Evolutionary conservation across 23 red algal species (phyloP).

Genomic region (Gracilaria domingensis): DNA sequence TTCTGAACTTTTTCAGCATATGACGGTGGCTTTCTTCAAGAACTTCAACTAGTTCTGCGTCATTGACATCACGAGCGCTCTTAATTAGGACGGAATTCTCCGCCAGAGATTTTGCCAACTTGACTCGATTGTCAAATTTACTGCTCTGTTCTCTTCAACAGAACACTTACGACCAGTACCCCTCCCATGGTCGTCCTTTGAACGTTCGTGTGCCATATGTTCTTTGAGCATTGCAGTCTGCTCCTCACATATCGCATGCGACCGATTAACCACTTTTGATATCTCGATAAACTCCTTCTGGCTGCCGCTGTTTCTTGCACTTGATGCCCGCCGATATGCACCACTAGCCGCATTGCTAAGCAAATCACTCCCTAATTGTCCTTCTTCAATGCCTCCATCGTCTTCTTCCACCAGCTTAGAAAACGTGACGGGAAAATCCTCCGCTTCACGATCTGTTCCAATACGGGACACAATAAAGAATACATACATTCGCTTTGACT

Average conservation of each 20-base stretch:
- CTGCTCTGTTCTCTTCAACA: neutral
- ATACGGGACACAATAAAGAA: neutral
- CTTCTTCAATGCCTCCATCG: constrained; percentile 1
- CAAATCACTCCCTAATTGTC: neutral
- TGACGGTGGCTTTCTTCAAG: constrained; percentile 7
- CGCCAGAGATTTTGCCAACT: neutral
- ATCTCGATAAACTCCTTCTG: neutral
- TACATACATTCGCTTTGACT: neutral
- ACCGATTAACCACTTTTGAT: neutral
- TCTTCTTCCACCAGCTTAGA: constrained; percentile 3
- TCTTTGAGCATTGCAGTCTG: neutral
- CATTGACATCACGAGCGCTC: constrained; percentile 2
- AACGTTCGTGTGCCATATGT: neutral
- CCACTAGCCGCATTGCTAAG: neutral
- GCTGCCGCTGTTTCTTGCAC: constrained; percentile 8
- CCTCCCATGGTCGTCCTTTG: neutral
- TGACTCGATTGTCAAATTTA: constrained; percentile 7
- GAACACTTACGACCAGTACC: neutral
- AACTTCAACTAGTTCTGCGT: neutral
- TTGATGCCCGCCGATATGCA: neutral
- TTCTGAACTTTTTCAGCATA: constrained; percentile 2
- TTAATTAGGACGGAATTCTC: neutral
- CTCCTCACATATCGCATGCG: neutral
- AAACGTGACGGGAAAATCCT: neutral
- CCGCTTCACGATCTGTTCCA: neutral